Evolutionary conservation across 2,329 filamentous ascomycete species (phyloP).

Genomic region (Penicillium sp.): DNA sequence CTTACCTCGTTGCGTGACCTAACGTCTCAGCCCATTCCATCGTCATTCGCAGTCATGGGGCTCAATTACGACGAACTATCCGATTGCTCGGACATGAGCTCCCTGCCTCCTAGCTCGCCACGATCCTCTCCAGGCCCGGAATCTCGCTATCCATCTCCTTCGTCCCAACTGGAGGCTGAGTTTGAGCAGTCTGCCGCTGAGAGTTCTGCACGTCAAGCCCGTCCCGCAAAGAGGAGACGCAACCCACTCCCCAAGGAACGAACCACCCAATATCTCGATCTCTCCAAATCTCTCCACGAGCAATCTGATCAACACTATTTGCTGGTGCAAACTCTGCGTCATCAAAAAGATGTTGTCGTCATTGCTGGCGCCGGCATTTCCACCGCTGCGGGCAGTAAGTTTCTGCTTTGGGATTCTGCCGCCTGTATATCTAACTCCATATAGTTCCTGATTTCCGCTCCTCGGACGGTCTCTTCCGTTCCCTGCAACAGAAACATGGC

Average conservation of each 20-base stretch:
- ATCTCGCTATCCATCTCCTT: constrained; percentile 45
- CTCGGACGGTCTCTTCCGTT: constrained; percentile 82
- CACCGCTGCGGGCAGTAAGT: constrained; percentile 86
- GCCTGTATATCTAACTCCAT: constrained; percentile 13
- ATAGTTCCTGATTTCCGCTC: constrained; percentile 94
- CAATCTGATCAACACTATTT: constrained; percentile 67
- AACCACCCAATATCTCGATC: constrained; percentile 78
- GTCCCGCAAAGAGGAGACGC: constrained; percentile 73
- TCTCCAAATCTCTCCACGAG: constrained; percentile 51
- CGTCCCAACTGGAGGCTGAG: constrained; percentile 37
- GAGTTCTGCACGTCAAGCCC: constrained; percentile 52
- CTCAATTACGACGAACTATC: constrained; percentile 28
- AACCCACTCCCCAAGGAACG: constrained; percentile 65
- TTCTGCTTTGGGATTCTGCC: constrained; percentile 23
- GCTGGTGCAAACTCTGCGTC: constrained; percentile 73
- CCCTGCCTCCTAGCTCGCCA: constrained; percentile 41
- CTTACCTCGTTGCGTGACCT: constrained; percentile 12
- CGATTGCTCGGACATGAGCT: constrained; percentile 45
- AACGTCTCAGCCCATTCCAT: constrained; percentile 2
- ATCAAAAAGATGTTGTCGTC: constrained; percentile 94
- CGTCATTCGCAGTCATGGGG: constrained; percentile 23
- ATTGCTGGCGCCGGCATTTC: constrained; percentile 97
- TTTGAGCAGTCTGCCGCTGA: constrained; percentile 21
- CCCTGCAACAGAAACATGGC: constrained; percentile 81
- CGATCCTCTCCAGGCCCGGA: constrained; percentile 34